These are phyloP conservation scores for Cytospora paraplurivora DNA, from an alignment of 2,329 filamentous ascomycete species.

Conservation along the genomic window DNA sequence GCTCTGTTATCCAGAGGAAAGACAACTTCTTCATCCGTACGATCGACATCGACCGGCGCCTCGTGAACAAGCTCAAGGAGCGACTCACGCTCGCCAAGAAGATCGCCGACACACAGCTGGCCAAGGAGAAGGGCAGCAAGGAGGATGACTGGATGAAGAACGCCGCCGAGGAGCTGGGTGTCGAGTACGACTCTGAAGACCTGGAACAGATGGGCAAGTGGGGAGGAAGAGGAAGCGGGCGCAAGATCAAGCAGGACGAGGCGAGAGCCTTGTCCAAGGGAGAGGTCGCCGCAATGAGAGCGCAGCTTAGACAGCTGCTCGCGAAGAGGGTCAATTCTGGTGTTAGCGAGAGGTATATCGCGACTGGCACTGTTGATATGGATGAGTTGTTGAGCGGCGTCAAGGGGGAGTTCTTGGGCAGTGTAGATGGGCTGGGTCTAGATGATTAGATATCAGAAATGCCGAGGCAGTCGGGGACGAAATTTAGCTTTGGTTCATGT, in stretches of 20 bases:
- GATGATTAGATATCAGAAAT: constrained; percentile 31
- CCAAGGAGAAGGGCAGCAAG: constrained; percentile 82
- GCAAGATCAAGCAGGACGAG: constrained; percentile 75
- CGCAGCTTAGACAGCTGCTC: constrained; percentile 72
- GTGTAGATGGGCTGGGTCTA: constrained; percentile 46
- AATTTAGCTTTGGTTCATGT: neutral
- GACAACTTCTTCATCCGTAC: constrained; percentile 72
- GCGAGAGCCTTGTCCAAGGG: constrained; percentile 69
- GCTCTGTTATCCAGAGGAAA: constrained; percentile 47
- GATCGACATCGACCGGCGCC: constrained; percentile 78
- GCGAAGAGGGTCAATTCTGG: constrained; percentile 78
- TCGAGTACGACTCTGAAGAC: constrained; percentile 90
- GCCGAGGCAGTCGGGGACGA: neutral
- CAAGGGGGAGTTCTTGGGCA: constrained; percentile 68
- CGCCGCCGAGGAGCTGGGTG: constrained; percentile 88
- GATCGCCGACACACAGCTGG: constrained; percentile 78
- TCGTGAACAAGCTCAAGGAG: constrained; percentile 75
- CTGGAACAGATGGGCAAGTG: constrained; percentile 66
- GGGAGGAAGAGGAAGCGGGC: constrained; percentile 70
- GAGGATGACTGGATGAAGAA: constrained; percentile 83
- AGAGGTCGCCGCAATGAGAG: constrained; percentile 70
- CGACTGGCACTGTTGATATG: constrained; percentile 81
- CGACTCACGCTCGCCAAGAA: constrained; percentile 81
- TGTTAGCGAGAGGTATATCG: constrained; percentile 84
- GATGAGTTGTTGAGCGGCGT: constrained; percentile 66